Evolutionary conservation across 2,329 filamentous ascomycete species (phyloP), one percentile per base, ranked within the genome.

Genomic region (Monascus ruber): DNA sequence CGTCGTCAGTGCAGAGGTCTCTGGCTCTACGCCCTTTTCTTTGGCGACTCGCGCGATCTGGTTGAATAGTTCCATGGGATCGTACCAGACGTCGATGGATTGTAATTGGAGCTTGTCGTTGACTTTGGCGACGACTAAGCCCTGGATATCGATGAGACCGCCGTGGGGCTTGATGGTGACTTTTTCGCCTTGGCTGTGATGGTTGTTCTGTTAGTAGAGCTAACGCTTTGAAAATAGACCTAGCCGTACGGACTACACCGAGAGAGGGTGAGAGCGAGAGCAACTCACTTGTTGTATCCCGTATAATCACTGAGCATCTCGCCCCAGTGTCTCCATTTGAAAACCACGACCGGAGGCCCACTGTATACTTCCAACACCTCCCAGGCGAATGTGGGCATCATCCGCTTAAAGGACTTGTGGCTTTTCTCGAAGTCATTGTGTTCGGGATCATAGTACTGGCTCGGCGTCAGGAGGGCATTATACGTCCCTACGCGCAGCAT

Each of bases 381-480:
- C 77, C 79, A 83, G 0, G 78, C 79, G 56, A 83, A 83, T 0
- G 71, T 77, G 0, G 79, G 79, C 78, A 83, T 83, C 77, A 82
- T 82, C 38, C 76, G 66, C 64, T 82, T 82, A 58, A 83, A 83
- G 0, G 76, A 76, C 66, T 82, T 81, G 65, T 83, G 79, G 52
- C 74, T 80, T 3, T 66, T 69, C 1, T 71, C 69, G 49, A 83
- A 82, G 55, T 79, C 76, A 3, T 71, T 76, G 42, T 75, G 68
- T 36, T 66, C 66, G 0, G 79, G 75, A 46, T 73, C 73, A 59
- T 83, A 83, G 63, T 73, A 82, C 53, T 77, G 69, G 52, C 77
- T 79, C 7, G 76, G 62, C 6, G 71, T 62, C 45, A 83, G 74
- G 56, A 83, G 72, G 40, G 78, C 78, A 54, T 81, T 83, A 66